Evolutionary conservation across 2,329 filamentous ascomycete species (phyloP), one percentile per base, ranked within the genome.

Genomic region (Gnomoniopsis smithogilvyi): DNA sequence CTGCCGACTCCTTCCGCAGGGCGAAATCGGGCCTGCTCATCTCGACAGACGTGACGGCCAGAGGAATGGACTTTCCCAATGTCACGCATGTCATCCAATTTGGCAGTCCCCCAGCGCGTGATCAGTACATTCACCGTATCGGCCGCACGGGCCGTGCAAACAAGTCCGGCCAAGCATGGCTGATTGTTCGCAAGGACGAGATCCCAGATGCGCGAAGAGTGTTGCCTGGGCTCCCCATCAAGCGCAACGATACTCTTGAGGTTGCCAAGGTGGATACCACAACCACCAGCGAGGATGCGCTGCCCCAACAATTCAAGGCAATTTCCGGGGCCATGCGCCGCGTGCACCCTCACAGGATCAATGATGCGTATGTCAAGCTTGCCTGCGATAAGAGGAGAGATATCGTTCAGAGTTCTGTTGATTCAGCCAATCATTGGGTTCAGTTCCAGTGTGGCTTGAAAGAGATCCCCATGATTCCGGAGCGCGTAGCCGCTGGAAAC

Each of bases 1-100:
- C 85, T 38, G 87, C 94, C 1, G 85, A 94, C 0, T 69, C 66
- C 26, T 99, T 97, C 84, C 87, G 90, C 49, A 68, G 67, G 15
- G 74, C 84, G n/a, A 69, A 74, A 30, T 81, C 80, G 34, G 91
- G 80, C 30, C 78, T 94, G 58, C 79, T 93, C 49, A 82, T 92
- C 69, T 91, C 90, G 2, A 91, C 90, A 2, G 90, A 94, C 71
- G 90, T 94, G 34, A 90, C 89, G 6, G 89, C 90, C 14, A 81
- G 90, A 72, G 90, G 90, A 65, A 92, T 94, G 87, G 90, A 94
- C 70, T 92, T 92, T 74, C 90, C 90, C 30, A 79, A 85, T 55
- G 90, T 93, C 22, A 89, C 87, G n/a, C 89, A 92, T 67, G 89
- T 92, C 62, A 86, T 93, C 60, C 90, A 93, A 67, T 69, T 91